Percentiles rank a stretch among this genome's conserved stretches.
phyloP scores from a whole-genome alignment of 2,329 filamentous ascomycete species.

The Botrytis medusae region DNA sequence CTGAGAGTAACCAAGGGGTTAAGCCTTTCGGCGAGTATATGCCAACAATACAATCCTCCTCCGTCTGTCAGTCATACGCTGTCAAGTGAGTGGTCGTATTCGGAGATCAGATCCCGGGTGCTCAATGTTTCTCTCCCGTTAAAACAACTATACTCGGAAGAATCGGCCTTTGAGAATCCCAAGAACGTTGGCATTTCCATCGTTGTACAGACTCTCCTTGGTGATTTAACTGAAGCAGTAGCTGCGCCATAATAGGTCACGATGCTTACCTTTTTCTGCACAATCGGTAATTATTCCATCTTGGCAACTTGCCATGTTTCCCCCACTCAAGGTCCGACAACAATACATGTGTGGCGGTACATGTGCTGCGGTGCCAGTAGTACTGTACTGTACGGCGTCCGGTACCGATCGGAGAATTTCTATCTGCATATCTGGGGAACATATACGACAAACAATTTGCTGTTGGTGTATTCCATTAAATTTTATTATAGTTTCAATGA shows the following conservation, averaged over 20 bases:
- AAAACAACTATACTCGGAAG: neutral
- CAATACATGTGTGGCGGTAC: neutral
- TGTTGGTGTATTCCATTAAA: neutral
- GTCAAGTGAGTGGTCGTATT: neutral
- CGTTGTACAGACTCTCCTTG: neutral
- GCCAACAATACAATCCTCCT: neutral
- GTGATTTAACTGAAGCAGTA: neutral
- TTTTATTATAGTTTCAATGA: too few species aligned
- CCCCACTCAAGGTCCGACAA: neutral
- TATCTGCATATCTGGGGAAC: neutral
- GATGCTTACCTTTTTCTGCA: neutral
- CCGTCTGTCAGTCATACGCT: neutral
- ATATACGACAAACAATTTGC: neutral
- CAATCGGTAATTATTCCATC: neutral
- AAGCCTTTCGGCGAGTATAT: neutral
- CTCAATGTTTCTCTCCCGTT: neutral
- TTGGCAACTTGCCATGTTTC: neutral
- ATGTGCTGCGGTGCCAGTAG: neutral
- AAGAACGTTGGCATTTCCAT: neutral
- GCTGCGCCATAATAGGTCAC: neutral
- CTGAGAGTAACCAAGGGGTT: neutral
- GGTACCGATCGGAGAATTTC: slow-evolving; percentile 1
- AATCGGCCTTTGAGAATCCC: neutral
- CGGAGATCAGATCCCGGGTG: too few species aligned
- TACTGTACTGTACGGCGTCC: neutral